These are phyloP conservation scores for Pulveroboletus frians DNA, from an alignment of 768 basidiomycete genomes.

Conservation along the genomic window DNA sequence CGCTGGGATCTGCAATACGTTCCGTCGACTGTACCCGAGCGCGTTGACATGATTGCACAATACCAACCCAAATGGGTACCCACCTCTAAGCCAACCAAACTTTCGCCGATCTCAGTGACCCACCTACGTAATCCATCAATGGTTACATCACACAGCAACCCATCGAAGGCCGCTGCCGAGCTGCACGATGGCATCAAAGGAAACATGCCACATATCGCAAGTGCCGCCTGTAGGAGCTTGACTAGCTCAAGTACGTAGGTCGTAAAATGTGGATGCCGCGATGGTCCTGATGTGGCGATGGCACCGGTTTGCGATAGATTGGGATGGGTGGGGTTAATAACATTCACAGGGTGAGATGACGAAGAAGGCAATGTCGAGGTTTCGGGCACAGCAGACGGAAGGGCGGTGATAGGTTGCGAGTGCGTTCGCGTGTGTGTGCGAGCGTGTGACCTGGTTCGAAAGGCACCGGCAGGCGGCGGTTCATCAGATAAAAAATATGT, in stretches of 20 bases:
- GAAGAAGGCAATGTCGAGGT: constrained; percentile 21
- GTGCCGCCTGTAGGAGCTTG: constrained; percentile 64
- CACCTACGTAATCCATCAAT: constrained; percentile 66
- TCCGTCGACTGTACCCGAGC: constrained; percentile 51
- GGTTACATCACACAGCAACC: constrained; percentile 73
- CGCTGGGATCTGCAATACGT: constrained; percentile 65
- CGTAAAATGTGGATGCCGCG: constrained; percentile 44
- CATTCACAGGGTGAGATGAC: constrained; percentile 19
- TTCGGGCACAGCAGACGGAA: constrained; percentile 20
- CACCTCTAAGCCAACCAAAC: constrained; percentile 58
- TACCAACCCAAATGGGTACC: constrained; percentile 5
- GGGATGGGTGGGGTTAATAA: constrained; percentile 9
- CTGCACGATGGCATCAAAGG: constrained; percentile 22
- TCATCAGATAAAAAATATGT: constrained; percentile 57
- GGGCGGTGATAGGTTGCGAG: constrained; percentile 24
- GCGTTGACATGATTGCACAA: constrained; percentile 1
- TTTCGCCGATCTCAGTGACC: constrained; percentile 61
- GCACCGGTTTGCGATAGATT: constrained; percentile 13
- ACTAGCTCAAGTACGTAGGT: constrained; percentile 71
- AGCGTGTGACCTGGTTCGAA: constrained; percentile 28
- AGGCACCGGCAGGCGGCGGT: constrained; percentile 16
- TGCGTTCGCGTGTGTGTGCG: constrained; percentile 27
- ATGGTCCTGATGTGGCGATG: constrained; percentile 5
- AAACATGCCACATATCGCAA: constrained; percentile 69
- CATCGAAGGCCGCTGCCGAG: constrained; percentile 39